Base-by-base conservation (phyloP, 192 early-diverging fungal species). In the Dispira simplex region DNA sequence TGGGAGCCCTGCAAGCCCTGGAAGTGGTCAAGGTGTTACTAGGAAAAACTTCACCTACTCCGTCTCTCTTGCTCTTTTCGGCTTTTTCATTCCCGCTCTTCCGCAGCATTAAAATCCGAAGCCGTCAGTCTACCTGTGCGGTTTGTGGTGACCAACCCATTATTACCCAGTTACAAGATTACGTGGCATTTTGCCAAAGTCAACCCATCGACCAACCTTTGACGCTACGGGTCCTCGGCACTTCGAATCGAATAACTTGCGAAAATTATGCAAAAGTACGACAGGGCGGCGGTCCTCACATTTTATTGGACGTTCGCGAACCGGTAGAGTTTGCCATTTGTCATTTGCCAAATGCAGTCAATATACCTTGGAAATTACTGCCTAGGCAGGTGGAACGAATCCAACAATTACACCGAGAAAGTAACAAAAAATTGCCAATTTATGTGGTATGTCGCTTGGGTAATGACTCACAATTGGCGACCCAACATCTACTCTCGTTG, bases 251-350 rank as follows among this genome's bases (percentile, higher is more conserved):
- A n/a, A 66, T 82, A 12, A 72, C 81, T 8, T 73, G 73, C 59
- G 62, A 75, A 59, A 70, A 70, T 18, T 91, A 90, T 65, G 66
- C 67, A n/a, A 16, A 55, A 6, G 28, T 85, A n/a, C 25, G 63
- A 6, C 62, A 70, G 8, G 21, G 57, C 12, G 57, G 68, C 0
- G 56, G 27, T n/a, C 73, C 81, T 3, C 87, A 92, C 68, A 44
- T 97, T 16, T 69, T 99, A 43, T 69, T 99, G 46, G 96, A 99
- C 72, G 92, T 95, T 3, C 86, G 96, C 63, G 86, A 88, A n/a
- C 74, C 70, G 46, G 76, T 88, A 9, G 86, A 95, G 68, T 95
- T 81, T 73, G 79, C 85, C 26, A 95, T 97, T 51, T 92, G 91
- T 63, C 65, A 71, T 8, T 71, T 99, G 28, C 83, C 85, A 5